Conservation (phyloP, 768 basidiomycete genomes). For the Kondoa subrosea region DNA sequence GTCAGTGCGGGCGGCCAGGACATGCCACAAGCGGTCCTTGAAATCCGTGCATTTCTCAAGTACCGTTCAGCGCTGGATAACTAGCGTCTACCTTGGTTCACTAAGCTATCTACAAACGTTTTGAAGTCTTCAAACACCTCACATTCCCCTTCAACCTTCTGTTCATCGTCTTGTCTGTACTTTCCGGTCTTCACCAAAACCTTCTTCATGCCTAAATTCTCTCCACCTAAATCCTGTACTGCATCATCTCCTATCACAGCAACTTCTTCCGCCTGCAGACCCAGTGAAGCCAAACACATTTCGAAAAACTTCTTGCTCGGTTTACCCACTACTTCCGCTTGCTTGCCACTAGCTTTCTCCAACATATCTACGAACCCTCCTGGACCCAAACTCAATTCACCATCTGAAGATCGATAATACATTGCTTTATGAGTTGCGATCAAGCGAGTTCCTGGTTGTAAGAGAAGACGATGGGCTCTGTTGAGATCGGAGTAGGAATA, state of each 20-base stretch:
- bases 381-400: conserved; percentile 46
- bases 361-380: conserved; percentile 54
- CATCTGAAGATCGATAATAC: conserved; percentile 39
- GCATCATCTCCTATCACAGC: conserved; percentile 48
- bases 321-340: conserved; percentile 49
- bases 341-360: conserved; percentile 40
- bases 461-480: conserved; percentile 49
- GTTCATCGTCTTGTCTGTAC: conserved; percentile 48
- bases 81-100: too few relatives aligned
- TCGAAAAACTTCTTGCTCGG: conserved; percentile 47
- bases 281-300: conserved; percentile 40
- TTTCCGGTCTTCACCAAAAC: conserved; percentile 58
- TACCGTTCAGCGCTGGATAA: too few relatives aligned
- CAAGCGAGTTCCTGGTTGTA: conserved; percentile 30
- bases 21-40: too few relatives aligned
- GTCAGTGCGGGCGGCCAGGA: too few relatives aligned
- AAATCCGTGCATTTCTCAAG: too few relatives aligned
- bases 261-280: conserved; percentile 18
- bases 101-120: conserved; percentile 42
- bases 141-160: conserved; percentile 30
- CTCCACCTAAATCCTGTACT: conserved; percentile 47
- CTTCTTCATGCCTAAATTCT: conserved; percentile 47
- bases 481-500: conserved; percentile 47
- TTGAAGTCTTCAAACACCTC: conserved; percentile 44
- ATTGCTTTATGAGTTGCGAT: conserved; percentile 48